These are phyloP conservation scores for Gymnopilus junonius DNA, from an alignment of 768 basidiomycete genomes.

Conservation along the genomic window DNA sequence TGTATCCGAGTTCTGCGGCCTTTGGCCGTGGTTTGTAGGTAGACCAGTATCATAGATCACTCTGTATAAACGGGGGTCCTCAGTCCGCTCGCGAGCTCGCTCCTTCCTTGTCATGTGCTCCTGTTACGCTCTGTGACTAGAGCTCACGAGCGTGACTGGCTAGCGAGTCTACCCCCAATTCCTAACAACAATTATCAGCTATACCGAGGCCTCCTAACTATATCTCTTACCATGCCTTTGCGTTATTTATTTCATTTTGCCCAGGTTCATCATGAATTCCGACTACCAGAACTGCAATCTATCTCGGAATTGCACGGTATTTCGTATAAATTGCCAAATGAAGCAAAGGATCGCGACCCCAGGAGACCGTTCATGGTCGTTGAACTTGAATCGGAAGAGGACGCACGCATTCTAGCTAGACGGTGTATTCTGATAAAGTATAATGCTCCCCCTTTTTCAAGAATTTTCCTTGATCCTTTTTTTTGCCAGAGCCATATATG, in stretches of 20 bases:
- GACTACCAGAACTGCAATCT: conserved; percentile 82
- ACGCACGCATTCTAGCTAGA: conserved; percentile 72
- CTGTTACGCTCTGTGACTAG: background rate
- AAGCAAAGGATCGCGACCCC: conserved; percentile 51
- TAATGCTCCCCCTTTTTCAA: conserved; percentile 26
- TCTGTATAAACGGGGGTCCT: background rate
- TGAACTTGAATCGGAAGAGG: conserved; percentile 67
- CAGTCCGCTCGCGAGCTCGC: background rate
- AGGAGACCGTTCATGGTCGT: conserved; percentile 78
- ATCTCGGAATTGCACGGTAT: conserved; percentile 78
- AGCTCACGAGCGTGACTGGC: background rate
- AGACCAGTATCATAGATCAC: too few species aligned
- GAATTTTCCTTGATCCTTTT: background rate
- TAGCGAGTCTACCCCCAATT: too few species aligned
- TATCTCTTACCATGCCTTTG: conserved; percentile 28
- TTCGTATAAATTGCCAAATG: conserved; percentile 50
- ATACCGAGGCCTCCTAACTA: background rate
- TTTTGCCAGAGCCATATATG: conserved; percentile 67
- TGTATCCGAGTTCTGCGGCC: too few species aligned
- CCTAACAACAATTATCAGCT: too few species aligned
- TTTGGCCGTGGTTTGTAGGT: too few species aligned
- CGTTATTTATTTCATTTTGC: conserved; percentile 74
- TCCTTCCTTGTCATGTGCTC: background rate
- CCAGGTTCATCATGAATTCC: conserved; percentile 80
- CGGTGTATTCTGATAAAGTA: conserved; percentile 88